These are phyloP conservation scores for Knufia petricola DNA, from an alignment of 2,329 filamentous ascomycete species.

Conservation along the genomic window DNA sequence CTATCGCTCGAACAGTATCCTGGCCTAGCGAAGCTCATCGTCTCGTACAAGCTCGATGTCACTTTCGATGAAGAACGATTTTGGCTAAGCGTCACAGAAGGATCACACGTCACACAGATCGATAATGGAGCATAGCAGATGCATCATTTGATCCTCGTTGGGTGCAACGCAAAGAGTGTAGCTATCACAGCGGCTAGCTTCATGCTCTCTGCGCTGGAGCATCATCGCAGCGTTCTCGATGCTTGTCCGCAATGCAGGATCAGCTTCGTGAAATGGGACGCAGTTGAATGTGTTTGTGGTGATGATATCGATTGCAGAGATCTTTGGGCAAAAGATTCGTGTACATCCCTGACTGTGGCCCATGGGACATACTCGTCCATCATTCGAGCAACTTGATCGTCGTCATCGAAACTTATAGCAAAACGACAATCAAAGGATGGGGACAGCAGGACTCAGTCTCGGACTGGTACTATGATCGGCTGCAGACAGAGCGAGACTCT, in stretches of 20 bases:
- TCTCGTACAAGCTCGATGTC: neutral
- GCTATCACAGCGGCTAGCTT: neutral
- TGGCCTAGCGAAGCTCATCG: no score
- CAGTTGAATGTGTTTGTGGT: neutral
- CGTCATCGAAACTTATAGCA: no score
- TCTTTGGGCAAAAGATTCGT: neutral
- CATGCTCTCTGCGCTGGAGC: neutral
- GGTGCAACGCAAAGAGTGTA: neutral
- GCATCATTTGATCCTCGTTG: neutral
- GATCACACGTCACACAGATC: neutral
- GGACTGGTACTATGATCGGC: constrained; percentile 1
- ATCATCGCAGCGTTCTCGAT: neutral
- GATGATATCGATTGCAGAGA: neutral
- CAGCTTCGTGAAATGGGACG: neutral
- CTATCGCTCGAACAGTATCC: no score
- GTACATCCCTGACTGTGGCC: neutral
- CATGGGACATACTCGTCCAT: neutral
- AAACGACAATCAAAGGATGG: no score
- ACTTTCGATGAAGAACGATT: neutral
- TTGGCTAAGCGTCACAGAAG: neutral
- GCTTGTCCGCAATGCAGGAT: neutral
- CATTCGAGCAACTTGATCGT: no score
- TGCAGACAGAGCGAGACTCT: constrained; percentile 2
- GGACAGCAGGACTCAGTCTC: no score
- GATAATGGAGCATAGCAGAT: neutral